Evolutionary conservation across 2,329 filamentous ascomycete species (phyloP).

Genomic region (Trichoderma atroviride): DNA sequence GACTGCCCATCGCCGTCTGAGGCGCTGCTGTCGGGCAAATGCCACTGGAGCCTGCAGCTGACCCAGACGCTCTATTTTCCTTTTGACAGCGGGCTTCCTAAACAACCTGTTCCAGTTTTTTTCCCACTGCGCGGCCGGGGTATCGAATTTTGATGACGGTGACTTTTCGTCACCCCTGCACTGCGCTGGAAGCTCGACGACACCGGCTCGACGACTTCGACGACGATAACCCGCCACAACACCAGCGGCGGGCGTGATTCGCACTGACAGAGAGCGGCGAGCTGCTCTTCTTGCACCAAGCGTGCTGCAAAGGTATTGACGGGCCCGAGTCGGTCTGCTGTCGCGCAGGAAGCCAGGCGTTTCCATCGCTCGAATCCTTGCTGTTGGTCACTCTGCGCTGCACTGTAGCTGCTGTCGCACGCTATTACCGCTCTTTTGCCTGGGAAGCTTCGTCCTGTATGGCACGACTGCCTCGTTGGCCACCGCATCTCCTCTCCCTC

Average conservation of each 20-base stretch:
- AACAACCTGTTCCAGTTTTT: neutral
- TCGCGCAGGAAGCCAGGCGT: conserved; percentile 2
- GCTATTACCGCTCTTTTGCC: conserved; percentile 17
- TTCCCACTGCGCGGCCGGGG: conserved; percentile 18
- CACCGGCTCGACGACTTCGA: conserved; percentile 19
- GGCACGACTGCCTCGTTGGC: conserved; percentile 19
- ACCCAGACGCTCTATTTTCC: neutral
- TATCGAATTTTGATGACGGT: conserved; percentile 27
- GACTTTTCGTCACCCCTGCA: conserved; percentile 20
- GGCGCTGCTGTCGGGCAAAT: conserved; percentile 22
- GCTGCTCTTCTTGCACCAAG: conserved; percentile 13
- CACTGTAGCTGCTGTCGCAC: neutral
- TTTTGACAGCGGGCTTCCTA: conserved; percentile 20
- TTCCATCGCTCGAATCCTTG: neutral
- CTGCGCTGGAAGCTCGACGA: conserved; percentile 17
- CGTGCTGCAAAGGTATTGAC: conserved; percentile 1
- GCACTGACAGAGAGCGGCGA: neutral
- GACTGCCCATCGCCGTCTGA: conserved; percentile 17
- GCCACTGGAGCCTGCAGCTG: conserved; percentile 13
- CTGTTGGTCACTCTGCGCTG: neutral
- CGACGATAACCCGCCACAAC: conserved; percentile 18
- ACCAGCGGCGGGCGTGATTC: neutral
- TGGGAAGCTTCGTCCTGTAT: conserved; percentile 22
- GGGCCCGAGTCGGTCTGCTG: neutral
- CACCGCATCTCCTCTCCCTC: neutral